Evolutionary conservation across 306 rosid genomes (phyloP), one percentile per base, ranked within the genome.

Genomic region (Acmispon strigosus): DNA sequence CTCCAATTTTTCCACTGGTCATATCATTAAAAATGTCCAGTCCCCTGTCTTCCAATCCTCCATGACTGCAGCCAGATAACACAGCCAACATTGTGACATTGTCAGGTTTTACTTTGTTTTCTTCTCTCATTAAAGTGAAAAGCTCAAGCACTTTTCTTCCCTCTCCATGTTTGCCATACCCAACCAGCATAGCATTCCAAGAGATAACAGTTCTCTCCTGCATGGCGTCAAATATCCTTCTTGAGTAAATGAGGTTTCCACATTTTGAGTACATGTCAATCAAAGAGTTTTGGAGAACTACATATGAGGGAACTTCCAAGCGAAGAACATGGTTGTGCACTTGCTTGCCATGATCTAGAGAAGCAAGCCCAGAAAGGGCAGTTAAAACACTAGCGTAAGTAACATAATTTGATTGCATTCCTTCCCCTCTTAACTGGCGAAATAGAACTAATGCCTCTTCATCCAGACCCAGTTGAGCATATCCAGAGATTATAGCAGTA

Each of bases 251-350:
- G 50, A 88, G 89, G 54, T 80, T 89, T 76, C 97, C 98, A 70
- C 96, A 90, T 84, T 93, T 93, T 48, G 96, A 81, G 84, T 93
- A 93, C 98, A 93, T 90, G 77, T 93, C 94, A 34, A 93, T 89
- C 74, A 93, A 70, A 49, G 98, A 90, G 62, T 93, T 93, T 72
- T 84, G 87, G 47, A 93, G 98, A 78, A 93, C 90, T 41, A 90
- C 90, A 42, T 53, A 87, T 0, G 85, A 86, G 50, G 86, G 84
- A 18, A 83, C 65, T 72, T 85, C 80, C 12, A 45, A 66, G 42
- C 98, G 86, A 76, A 90, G 87, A 53, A 90, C 82, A 50, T 82
- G 96, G 74, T 66, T 78, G 80, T 90, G 98, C 69, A 92, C 86
- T 76, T 90, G 96, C 78, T 81, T 88, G n/a, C 98, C 96, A 7